Percentiles rank a stretch among this genome's conserved stretches.
Conservation (phyloP, 2,329 filamentous ascomycete genomes). For the Lasiodiplodia citricola region DNA sequence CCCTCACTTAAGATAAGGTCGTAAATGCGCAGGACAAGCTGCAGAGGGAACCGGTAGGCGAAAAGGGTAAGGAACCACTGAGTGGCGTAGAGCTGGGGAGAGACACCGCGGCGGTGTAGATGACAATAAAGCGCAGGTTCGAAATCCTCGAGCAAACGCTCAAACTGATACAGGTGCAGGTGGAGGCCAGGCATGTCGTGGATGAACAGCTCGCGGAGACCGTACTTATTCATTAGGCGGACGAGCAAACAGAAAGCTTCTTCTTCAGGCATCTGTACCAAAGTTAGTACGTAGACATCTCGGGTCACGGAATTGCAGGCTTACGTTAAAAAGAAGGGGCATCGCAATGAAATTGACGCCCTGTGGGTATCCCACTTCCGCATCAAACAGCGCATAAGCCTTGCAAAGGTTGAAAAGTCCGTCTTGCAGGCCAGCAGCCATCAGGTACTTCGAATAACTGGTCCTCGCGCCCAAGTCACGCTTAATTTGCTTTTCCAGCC, state of each 20-base stretch:
- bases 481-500: conserved; percentile 89
- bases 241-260: conserved; percentile 95
- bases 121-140: conserved; percentile 96
- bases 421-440: conserved; percentile 88
- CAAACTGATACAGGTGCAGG: conserved; percentile 91
- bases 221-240: conserved; percentile 95
- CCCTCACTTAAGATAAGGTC: conserved; percentile 94
- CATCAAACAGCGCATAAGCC: conserved; percentile 94
- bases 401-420: conserved; percentile 95
- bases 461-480: conserved; percentile 90
- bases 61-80: conserved; percentile 99
- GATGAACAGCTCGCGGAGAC: conserved; percentile 88
- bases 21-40: conserved; percentile 94
- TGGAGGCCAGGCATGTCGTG: conserved; percentile 97
- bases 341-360: conserved; percentile 95
- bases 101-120: conserved; percentile 83
- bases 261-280: conserved; percentile 87
- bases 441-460: conserved; percentile 95
- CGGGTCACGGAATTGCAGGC: conserved; percentile 34
- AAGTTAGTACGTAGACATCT: conserved; percentile 34
- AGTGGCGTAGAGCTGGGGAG: conserved; percentile 91
- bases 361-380: conserved; percentile 93
- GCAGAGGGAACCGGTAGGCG: conserved; percentile 94
- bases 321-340: conserved; percentile 91
- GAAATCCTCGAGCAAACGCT: conserved; percentile 88